Conservation (phyloP, 1,284 basidiomycete species). For the Fomitopsis betulina region DNA sequence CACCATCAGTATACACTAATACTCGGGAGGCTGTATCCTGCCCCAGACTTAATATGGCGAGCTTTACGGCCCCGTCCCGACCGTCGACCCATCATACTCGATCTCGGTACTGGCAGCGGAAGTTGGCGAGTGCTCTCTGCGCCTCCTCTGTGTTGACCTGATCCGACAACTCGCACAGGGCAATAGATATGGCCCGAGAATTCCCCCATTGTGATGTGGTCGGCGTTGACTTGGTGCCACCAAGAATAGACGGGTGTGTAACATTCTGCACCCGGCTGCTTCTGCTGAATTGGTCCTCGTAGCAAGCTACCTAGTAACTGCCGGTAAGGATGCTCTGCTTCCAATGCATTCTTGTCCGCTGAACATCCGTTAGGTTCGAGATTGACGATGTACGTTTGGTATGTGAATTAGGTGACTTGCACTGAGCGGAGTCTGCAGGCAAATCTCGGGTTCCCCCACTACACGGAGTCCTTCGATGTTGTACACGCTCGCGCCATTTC, state of each 20-base stretch:
- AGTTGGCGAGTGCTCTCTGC: slow-evolving; percentile 24
- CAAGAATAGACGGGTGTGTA: slow-evolving; percentile 22
- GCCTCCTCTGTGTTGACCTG: neutral
- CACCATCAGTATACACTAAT: slow-evolving; percentile 29
- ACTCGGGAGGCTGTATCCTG: slow-evolving; percentile 27
- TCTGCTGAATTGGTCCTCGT: neutral
- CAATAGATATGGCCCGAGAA: slow-evolving; percentile 30
- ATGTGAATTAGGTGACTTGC: neutral
- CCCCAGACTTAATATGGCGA: slow-evolving; percentile 25
- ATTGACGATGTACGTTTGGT: slow-evolving; percentile 27
- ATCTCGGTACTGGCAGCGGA: slow-evolving; percentile 32
- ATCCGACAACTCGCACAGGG: slow-evolving; percentile 18
- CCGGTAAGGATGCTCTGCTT: slow-evolving; percentile 20
- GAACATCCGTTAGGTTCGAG: slow-evolving; percentile 23
- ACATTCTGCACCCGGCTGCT: neutral
- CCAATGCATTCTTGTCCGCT: neutral
- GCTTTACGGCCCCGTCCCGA: slow-evolving; percentile 27
- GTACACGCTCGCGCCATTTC: slow-evolving; percentile 28
- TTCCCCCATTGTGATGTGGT: slow-evolving; percentile 32
- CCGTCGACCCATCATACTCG: slow-evolving; percentile 24
- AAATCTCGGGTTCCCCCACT: slow-evolving; percentile 31
- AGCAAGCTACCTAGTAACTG: slow-evolving; percentile 29
- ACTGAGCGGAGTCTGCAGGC: slow-evolving; percentile 18
- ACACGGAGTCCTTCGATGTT: slow-evolving; percentile 26
- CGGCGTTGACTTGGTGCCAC: slow-evolving; percentile 30